A percentile compares a stretch with the other conserved stretches of the same genome.
Conservation (phyloP, 768 basidiomycete genomes). For the Phylloporus scabripes region DNA sequence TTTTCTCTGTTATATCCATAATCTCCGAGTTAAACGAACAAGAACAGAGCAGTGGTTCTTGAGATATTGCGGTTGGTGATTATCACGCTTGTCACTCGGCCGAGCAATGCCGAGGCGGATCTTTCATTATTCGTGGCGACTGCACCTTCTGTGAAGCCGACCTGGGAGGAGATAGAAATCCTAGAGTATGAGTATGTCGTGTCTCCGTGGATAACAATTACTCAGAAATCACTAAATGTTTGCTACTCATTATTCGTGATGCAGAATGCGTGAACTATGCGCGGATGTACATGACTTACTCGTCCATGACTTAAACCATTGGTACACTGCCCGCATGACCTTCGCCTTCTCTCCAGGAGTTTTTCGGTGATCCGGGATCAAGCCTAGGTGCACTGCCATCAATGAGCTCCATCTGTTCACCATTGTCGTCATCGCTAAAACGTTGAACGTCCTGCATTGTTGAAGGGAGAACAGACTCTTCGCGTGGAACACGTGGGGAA, state of each 20-base stretch:
- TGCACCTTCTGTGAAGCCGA: too few relatives aligned
- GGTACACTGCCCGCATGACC: constrained; percentile 19
- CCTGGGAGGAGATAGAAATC: too few relatives aligned
- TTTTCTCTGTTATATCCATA: too few relatives aligned
- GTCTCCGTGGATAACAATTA: too few relatives aligned
- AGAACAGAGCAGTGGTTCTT: too few relatives aligned
- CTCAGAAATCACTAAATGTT: neutral
- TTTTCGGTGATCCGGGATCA: constrained; percentile 5
- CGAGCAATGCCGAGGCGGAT: too few relatives aligned
- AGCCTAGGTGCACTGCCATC: constrained; percentile 10
- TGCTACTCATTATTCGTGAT: neutral
- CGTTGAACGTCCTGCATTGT: constrained; percentile 11
- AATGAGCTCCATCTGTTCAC: constrained; percentile 27
- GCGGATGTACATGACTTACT: neutral
- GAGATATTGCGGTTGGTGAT: too few relatives aligned
- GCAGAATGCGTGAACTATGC: neutral
- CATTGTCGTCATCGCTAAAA: constrained; percentile 14
- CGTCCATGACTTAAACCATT: constrained; percentile 4
- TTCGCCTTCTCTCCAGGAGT: constrained; percentile 31
- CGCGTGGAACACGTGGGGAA: constrained; percentile 55
- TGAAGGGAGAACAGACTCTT: constrained; percentile 40
- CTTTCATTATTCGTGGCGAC: too few relatives aligned
- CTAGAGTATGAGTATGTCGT: neutral
- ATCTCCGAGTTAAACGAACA: too few relatives aligned
- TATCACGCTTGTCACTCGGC: too few relatives aligned